Evolutionary conservation across 805 yeast species (phyloP).

Genomic region (Barnettozyma wickerhamii): DNA sequence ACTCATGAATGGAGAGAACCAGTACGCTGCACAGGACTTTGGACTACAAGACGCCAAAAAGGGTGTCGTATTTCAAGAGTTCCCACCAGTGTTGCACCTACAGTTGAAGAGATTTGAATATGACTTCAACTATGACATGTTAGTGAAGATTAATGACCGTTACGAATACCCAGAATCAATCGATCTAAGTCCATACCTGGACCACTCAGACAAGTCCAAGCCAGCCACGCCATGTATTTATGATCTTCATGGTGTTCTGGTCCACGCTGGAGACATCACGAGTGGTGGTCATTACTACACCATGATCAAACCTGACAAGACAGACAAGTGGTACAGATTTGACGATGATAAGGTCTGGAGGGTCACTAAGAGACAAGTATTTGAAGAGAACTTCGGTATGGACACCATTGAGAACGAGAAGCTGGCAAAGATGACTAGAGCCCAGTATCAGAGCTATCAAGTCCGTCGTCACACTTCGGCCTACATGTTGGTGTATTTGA

Average conservation of each 20-base stretch:
- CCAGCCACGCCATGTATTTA: conserved; percentile 64
- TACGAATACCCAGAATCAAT: conserved; percentile 84
- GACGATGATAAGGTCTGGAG: conserved; percentile 95
- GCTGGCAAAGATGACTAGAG: conserved; percentile 47
- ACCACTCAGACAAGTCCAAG: conserved; percentile 38
- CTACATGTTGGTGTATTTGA: conserved; percentile 91
- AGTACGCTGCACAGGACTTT: conserved; percentile 83
- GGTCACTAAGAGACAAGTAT: conserved; percentile 79
- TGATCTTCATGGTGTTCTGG: conserved; percentile 87
- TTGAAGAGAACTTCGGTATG: conserved; percentile 90
- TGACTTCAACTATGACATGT: conserved; percentile 81
- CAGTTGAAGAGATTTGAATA: conserved; percentile 94
- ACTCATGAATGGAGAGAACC: conserved; percentile 89
- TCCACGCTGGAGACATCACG: conserved; percentile 93
- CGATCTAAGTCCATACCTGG: conserved; percentile 76
- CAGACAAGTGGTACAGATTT: conserved; percentile 80
- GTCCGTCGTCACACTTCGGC: conserved; percentile 88
- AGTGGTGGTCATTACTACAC: conserved; percentile 99
- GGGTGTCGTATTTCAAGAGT: conserved; percentile 86
- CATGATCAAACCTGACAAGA: conserved; percentile 72
- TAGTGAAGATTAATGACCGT: conserved; percentile 88
- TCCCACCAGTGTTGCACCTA: conserved; percentile 90
- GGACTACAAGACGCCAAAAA: conserved; percentile 96
- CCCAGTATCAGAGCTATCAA: conserved; percentile 58
- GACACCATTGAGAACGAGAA: conserved; percentile 48